A percentile compares a stretch with the other conserved stretches of the same genome.
Evolutionary conservation across 2,329 filamentous ascomycete species (phyloP).

Genomic region (Ceratocystiopsis sp.): DNA sequence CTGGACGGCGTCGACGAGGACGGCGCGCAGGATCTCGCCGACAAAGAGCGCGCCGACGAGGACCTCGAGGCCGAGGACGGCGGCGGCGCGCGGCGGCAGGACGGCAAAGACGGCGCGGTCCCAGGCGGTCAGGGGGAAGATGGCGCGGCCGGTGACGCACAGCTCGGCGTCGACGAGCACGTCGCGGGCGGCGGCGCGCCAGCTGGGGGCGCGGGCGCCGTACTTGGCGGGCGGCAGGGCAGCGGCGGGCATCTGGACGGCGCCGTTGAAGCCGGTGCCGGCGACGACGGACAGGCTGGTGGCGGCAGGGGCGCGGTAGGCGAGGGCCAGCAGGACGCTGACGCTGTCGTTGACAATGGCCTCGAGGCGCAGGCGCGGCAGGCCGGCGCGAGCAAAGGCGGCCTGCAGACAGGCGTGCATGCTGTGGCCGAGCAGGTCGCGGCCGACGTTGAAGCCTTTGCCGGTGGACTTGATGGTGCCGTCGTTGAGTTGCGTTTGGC

Average conservation of each 20-base stretch:
- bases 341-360: conserved; percentile 1
- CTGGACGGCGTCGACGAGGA: too few relatives aligned
- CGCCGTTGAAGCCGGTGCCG: conserved; percentile 1
- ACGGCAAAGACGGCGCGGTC: background rate
- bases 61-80: background rate
- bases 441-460: too few relatives aligned
- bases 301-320: background rate
- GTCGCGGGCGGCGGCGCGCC: background rate
- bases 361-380: too few relatives aligned
- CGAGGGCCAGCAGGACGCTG: background rate
- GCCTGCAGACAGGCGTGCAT: too few relatives aligned
- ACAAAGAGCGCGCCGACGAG: too few relatives aligned
- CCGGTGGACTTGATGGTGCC: too few relatives aligned
- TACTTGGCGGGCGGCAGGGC: background rate
- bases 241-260: background rate
- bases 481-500: too few relatives aligned
- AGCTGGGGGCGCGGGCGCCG: background rate
- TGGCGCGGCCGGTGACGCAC: background rate
- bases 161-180: conserved; percentile 1
- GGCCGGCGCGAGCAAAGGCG: too few relatives aligned
- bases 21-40: too few relatives aligned
- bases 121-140: background rate
- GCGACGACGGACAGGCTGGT: conserved; percentile 1
- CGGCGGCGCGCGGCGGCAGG: background rate
- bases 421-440: too few relatives aligned